Evolutionary conservation across 2,329 filamentous ascomycete species (phyloP).

Genomic region (Colletotrichum sansevieriae): DNA sequence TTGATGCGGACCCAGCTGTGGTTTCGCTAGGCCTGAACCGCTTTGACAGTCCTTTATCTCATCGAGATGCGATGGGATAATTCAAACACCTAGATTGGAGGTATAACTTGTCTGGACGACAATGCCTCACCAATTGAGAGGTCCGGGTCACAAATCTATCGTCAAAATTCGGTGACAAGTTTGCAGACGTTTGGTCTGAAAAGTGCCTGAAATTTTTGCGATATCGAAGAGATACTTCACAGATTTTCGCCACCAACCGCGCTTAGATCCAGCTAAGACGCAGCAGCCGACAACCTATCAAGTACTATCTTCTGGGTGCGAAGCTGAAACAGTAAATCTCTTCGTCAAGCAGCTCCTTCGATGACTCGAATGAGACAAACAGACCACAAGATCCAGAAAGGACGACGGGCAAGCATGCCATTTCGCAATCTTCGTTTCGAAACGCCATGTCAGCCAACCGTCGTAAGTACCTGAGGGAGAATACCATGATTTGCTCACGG

Average conservation of each 20-base stretch:
- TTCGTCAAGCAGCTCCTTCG: background rate
- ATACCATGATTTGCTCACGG: background rate
- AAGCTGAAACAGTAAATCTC: background rate
- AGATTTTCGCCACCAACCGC: too few relatives aligned
- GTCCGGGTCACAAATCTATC: too few relatives aligned
- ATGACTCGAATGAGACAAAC: slow-evolving; percentile 20
- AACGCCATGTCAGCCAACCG: background rate
- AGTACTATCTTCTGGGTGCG: background rate
- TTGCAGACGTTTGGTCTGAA: too few relatives aligned
- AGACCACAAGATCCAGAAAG: background rate
- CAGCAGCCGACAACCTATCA: background rate
- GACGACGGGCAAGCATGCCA: background rate
- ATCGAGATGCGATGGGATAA: slow-evolving; percentile 13
- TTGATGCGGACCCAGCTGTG: background rate
- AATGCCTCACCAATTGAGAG: too few relatives aligned
- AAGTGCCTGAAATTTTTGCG: too few relatives aligned
- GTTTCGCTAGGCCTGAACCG: slow-evolving; percentile 3
- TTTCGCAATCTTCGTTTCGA: background rate
- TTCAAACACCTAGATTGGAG: slow-evolving; percentile 6
- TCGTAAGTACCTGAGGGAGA: background rate
- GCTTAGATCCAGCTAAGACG: background rate
- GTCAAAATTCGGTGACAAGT: too few relatives aligned
- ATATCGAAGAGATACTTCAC: too few relatives aligned
- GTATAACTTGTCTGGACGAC: background rate
- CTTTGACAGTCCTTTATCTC: slow-evolving; percentile 13